Percentiles rank a stretch among this genome's conserved stretches.
These are phyloP conservation scores for slime mould (Dictyostelium discoideum) DNA, from an alignment of 78 protist species.

Conservation along the genomic window DNA sequence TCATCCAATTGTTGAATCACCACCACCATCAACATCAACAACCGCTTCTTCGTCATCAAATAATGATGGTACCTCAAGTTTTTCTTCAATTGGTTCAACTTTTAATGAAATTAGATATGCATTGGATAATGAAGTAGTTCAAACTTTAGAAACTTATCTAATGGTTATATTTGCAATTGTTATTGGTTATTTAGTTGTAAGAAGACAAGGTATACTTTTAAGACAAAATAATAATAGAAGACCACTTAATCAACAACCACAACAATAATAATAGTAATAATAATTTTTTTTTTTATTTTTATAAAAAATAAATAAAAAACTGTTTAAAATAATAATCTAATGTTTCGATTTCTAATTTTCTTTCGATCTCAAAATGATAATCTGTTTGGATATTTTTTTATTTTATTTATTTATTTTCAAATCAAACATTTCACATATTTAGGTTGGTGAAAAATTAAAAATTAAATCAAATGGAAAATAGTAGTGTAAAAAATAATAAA, in stretches of 20 bases:
- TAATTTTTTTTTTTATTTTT: background rate
- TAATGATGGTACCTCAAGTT: background rate
- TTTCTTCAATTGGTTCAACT: background rate
- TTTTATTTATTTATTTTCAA: too few species aligned
- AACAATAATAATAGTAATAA: background rate
- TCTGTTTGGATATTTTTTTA: too few species aligned
- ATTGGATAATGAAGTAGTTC: background rate
- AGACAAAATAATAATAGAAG: background rate
- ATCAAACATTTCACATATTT: too few species aligned
- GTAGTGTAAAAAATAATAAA: too few species aligned
- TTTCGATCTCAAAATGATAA: too few species aligned
- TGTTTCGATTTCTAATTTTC: too few species aligned
- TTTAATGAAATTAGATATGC: background rate
- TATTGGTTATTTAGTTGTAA: constrained; percentile 29
- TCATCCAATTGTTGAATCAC: background rate
- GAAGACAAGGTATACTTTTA: constrained; percentile 61
- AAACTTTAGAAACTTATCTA: constrained; percentile 9
- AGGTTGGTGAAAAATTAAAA: too few species aligned
- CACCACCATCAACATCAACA: background rate
- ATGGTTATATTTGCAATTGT: constrained; percentile 15
- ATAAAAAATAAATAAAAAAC: too few species aligned
- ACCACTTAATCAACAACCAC: background rate
- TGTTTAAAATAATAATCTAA: too few species aligned
- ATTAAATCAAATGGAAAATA: too few species aligned
- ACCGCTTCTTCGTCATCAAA: background rate